These are phyloP conservation scores for Orychophragmus violaceus DNA, from an alignment of 345 rosid genomes.

Conservation along the genomic window DNA sequence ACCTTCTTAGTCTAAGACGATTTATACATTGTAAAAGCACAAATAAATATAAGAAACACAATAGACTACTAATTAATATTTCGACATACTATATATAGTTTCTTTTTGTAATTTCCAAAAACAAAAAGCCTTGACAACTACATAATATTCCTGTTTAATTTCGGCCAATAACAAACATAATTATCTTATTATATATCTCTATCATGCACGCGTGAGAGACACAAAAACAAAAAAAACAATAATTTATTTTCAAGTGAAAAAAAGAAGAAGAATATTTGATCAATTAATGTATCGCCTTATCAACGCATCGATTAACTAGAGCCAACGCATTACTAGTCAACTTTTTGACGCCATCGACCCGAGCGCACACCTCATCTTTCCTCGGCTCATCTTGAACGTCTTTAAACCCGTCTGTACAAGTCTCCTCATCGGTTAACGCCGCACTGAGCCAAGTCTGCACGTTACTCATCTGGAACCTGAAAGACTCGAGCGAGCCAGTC, in stretches of 20 bases:
- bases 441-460: slow-evolving; percentile 98
- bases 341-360: slow-evolving; percentile 55
- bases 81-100: background rate
- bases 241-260: background rate
- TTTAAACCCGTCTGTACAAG: slow-evolving; percentile 78
- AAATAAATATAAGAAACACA: background rate
- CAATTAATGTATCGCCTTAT: slow-evolving; percentile 33
- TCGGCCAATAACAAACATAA: slow-evolving; percentile 13
- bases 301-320: slow-evolving; percentile 55
- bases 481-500: slow-evolving; percentile 37
- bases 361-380: slow-evolving; percentile 44
- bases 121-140: slow-evolving; percentile 6
- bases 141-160: background rate
- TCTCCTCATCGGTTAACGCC: slow-evolving; percentile 79
- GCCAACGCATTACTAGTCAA: slow-evolving; percentile 77
- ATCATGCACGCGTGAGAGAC: slow-evolving; percentile 28
- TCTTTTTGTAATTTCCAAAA: slow-evolving; percentile 5
- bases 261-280: background rate
- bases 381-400: slow-evolving; percentile 46
- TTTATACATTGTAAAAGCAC: background rate
- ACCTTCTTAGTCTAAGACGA: background rate
- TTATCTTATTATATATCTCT: slow-evolving; percentile 20
- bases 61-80: background rate
- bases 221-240: background rate
- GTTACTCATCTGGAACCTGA: slow-evolving; percentile 75